Evolutionary conservation across 2,329 filamentous ascomycete genomes (phyloP), one percentile per base, ranked within the genome.

Genomic region (Esteya vermicola): DNA sequence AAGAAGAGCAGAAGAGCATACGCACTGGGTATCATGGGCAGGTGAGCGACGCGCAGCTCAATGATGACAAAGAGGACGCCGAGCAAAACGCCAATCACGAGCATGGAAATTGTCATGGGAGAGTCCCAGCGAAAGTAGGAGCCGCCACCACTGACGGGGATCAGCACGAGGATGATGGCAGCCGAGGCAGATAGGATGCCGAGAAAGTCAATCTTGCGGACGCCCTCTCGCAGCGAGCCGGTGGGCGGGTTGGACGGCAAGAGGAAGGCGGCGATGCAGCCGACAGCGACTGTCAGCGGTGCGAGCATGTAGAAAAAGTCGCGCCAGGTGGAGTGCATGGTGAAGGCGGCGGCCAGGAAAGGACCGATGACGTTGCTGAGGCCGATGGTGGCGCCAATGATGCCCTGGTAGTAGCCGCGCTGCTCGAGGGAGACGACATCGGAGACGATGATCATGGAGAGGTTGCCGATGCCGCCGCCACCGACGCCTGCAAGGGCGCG

Each of bases 401-500:
- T 62, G 13, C 62, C 63, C 49, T 63, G 61, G 45, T 65, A 73
- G 48, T 72, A 75, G 23, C 74, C 74, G 46, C 74, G 60, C 47
- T 75, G 64, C 49, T 73, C 62, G 4, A 78, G 57, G 0, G 70
- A 71, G 1, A 75, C 70, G 7, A 78, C 58, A 50, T 78, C 74
- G 7, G 64, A 70, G 2, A 77, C 66, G 38, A 78, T 75, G 48
- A 78, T 76, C 67, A 75, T 75, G 5, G 66, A 60, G 34, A 78
- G 53, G 19, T 68, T 72, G 22, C 63, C 67, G 36, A 80, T 67
- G 9, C 76, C 76, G 2, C 75, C 76, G 33, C 68, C 69, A 9
- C 71, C 75, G n/a, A 80, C 59, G 39, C 76, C 75, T 9, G 74
- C 67, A 18, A 77, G 49, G 4, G 63, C 75, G 27, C 76, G 64